Evolutionary conservation across 1,284 basidiomycete species (phyloP), one percentile per base, ranked within the genome.

Genomic region (Kalmanozyma brasiliensis): DNA sequence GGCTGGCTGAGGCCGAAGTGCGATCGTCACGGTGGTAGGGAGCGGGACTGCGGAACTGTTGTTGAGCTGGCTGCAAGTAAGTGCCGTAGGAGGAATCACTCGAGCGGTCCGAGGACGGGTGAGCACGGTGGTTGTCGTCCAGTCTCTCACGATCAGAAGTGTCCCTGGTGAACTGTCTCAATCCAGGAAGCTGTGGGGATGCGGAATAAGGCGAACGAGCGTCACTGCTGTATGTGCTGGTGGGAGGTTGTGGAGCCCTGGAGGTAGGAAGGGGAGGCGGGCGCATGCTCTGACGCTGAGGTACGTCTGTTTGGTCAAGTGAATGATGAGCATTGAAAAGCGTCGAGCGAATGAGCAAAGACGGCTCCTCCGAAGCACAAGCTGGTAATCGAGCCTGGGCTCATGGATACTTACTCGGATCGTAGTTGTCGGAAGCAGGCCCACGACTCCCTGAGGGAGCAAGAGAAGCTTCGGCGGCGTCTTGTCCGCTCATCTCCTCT

Each of bases 271-370:
- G 49, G 14, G 38, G 45, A 5, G 49, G 60, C 13, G 53, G 52
- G 8, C 52, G 60, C 60, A 52, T 63, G 22, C 45, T 57, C 30
- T 35, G 22, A 35, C 26, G 29, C 20, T 43, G 35, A 9, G 4
- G 19, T 8, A 36, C 44, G 24, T 43, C 49, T 48, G 24, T 22
- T 19, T 9, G 23, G 11, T 11, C 29, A n/a, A 19, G 49, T 19
- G 10, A 44, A 20, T 34, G 17, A 17, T 17, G 29, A 19, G 19
- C 34, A 35, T 20, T 29, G 26, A 29, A 29, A 26, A 33, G 47
- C 19, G 16, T 3, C 6, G 7, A 24, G 14, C 22, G 52, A 11
- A 30, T 56, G 22, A 49, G 47, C 20, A 45, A 22, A 26, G 22
- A 46, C 44, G 23, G 30, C 23, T 36, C 48, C 33, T 53, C 52